Evolutionary conservation across 148 eudicot species (phyloP), one percentile per base, ranked within the genome.

Genomic region (Camellia granthamiana): DNA sequence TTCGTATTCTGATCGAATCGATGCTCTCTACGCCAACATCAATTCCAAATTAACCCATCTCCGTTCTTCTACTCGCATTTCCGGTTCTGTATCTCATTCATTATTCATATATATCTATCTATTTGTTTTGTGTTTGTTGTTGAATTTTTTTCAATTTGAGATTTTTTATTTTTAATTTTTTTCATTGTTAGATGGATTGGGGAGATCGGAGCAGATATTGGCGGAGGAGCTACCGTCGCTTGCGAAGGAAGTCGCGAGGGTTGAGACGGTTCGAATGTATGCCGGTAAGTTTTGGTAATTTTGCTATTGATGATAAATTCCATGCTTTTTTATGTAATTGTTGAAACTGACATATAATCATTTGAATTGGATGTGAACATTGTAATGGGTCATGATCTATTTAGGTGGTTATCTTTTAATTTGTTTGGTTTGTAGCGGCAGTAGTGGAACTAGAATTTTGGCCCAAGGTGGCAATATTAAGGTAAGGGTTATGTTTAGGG

Each of bases 241-340:
- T 59, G 99, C 98, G 0, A 94, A 91, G 89, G 98, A 96, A 84
- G 99, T 96, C 81, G 95, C 93, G 13, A 88, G 95, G 90, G 94
- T 96, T 30, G 97, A 92, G 86, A 84, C 89, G 52, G 99, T 91
- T 76, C 85, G 99, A 83, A 74, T 65, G 62, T 96, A 96, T 30
- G 97, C 97, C 8, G 99, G 99, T 92, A 43, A 87, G 92, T 78
- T 76, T 63, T 19, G 30, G 56, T 15, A 1, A 2, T 77, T 77
- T 74, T 49, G 11, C 46, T 79, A 30, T 55, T 72, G 49, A 65
- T 43, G 18, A 14, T 16, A 23, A 16, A 58, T 16, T 59, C 4
- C 14, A 74, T 60, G 54, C 4, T 75, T 59, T 75, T 59, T 6
- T 52, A 43, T 1, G 6, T 12, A 58, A 75, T 58, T 75, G 77